phyloP scores from a whole-genome alignment of 176 grass and related monocot genomes.

The Cymbopogon citratus region DNA sequence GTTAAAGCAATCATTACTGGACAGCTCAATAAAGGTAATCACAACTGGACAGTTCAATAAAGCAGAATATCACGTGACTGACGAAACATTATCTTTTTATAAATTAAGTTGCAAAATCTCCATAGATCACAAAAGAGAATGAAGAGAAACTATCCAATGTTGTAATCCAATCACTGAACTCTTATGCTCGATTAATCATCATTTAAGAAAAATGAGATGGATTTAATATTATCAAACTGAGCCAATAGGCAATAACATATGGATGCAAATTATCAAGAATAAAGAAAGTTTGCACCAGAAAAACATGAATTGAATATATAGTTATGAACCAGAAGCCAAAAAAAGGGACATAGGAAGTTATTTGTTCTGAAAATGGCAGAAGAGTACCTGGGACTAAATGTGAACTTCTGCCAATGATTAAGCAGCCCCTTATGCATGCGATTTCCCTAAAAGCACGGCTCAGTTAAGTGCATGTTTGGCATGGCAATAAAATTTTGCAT shows the following conservation, averaged over 20 bases:
- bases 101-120: neutral
- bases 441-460: constrained; percentile 70
- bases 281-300: neutral
- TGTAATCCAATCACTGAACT: neutral
- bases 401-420: constrained; percentile 96
- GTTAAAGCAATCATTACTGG: neutral
- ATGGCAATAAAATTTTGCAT: constrained; percentile 10
- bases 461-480: constrained; percentile 5
- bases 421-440: constrained; percentile 84
- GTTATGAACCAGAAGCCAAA: neutral
- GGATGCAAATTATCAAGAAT: neutral
- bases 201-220: neutral
- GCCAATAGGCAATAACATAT: neutral
- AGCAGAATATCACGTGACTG: neutral
- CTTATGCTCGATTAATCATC: neutral
- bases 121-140: neutral
- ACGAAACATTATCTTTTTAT: neutral
- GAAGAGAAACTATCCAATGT: neutral
- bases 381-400: constrained; percentile 90
- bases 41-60: neutral
- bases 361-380: constrained; percentile 1
- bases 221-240: neutral
- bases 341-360: neutral
- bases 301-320: neutral
- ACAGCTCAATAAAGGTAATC: neutral